Evolutionary conservation across 176 grass and related monocot species (phyloP).

Genomic region (Phoenix dactylifera): DNA sequence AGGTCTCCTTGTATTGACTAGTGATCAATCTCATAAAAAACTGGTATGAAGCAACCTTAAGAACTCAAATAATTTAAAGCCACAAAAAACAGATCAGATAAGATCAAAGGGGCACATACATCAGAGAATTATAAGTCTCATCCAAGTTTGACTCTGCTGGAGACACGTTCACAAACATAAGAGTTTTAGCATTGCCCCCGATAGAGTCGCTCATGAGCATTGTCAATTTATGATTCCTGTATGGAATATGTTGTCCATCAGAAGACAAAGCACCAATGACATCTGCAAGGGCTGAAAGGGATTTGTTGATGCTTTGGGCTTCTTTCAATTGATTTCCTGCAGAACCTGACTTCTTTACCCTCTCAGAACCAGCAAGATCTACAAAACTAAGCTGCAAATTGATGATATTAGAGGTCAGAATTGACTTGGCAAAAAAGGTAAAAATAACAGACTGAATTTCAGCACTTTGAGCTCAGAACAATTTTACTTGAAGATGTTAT

Average conservation of each 20-base stretch:
- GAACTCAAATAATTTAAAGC: too few relatives aligned
- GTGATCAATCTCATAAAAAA: too few relatives aligned
- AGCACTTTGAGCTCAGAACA: too few relatives aligned
- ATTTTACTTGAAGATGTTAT: too few relatives aligned
- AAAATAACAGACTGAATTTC: not conserved
- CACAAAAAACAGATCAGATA: not conserved
- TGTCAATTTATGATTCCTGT: conserved; percentile 92
- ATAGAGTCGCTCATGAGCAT: conserved; percentile 99
- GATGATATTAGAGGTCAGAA: not conserved
- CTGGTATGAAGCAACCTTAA: too few relatives aligned
- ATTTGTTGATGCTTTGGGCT: conserved; percentile 98
- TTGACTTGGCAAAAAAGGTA: not conserved
- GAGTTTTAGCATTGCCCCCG: conserved; percentile 91
- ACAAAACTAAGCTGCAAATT: conserved; percentile 89
- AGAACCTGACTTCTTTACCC: conserved; percentile 87
- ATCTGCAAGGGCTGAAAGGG: conserved; percentile 89
- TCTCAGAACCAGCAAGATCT: conserved; percentile 98
- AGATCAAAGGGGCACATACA: conserved; percentile 37
- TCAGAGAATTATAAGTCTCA: conserved; percentile 76
- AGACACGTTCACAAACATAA: conserved; percentile 98
- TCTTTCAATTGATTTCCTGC: conserved; percentile 95
- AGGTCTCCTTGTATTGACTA: too few relatives aligned
- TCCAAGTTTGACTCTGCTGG: conserved; percentile 90
- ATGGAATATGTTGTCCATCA: conserved; percentile 93
- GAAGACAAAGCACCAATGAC: conserved; percentile 86